Base-by-base conservation (phyloP, 2,329 filamentous ascomycete genomes). In the Cadophora malorum region DNA sequence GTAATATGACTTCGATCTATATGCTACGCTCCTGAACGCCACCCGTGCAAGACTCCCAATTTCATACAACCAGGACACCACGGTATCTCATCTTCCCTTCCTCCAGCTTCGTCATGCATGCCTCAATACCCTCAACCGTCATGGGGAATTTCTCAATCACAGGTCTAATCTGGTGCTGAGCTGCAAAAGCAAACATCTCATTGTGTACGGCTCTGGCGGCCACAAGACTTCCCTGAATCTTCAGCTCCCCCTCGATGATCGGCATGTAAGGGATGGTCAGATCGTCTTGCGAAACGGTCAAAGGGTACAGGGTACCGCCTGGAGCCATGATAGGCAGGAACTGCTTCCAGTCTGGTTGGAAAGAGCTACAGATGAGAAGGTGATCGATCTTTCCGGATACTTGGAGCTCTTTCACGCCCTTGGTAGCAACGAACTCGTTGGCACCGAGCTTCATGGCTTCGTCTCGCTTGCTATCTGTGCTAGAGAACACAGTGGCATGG, bases 301-400 rank as follows among this genome's bases (percentile, higher is more conserved):
- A 83, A 76, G 91, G 88, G 69, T 91, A 84, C 72, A 91, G 86
- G 6, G 81, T 82, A 3, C 89, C 89, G 53, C 86, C 83, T 7
- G 83, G 79, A 63, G 85, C 83, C 62, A 92, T 81, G 33, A 93
- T 81, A 7, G 80, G 75, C 61, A 93, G 80, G 78, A 91, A 92
- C 65, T 80, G 79, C 61, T 91, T 77, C 8, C 89, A 89, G 87
- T 92, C 89, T n/a, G 76, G 76, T 41, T 75, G 73, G 61, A 72
- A 70, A 4, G 72, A 75, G 23, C 74, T 71, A 10, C 74, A 76
- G 63, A 78, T 73, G 61, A 78, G 67, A 12, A 78, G 70, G 58
- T 76, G 76, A 50, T 78, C 76, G 60, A 78, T 66, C 4, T 67
- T 70, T 7, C 55, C 50, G 2, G 69, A 66, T n/a, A 87, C 66